Base-by-base conservation (phyloP, 805 yeast genomes). In the Diddensiella santjacobensis region DNA sequence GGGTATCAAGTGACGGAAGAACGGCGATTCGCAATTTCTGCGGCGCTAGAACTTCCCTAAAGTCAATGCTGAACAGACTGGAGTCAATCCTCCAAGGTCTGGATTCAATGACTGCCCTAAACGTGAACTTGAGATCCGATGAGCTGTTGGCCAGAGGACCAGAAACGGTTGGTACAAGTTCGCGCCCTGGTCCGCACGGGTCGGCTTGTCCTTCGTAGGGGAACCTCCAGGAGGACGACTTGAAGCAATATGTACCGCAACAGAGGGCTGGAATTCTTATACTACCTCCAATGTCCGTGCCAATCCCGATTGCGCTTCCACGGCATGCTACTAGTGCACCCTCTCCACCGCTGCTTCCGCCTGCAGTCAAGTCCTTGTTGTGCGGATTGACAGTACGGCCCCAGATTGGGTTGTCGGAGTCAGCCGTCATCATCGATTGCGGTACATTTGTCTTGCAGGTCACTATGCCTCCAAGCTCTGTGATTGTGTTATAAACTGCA, bases 61-160 rank as follows among this genome's bases (percentile, higher is more conserved):
- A 48, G 4, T 51, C 50, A 26, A 48, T 48, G 6, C 43, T 47
- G 10, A 31, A 30, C 11, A 50, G 26, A 11, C 40, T 30, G 3
- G 29, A 45, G n/a, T 47, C 52, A 10, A 29, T 22, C 11, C 15
- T 18, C 59, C 59, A 56, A 10, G 59, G 55, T 44, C 55, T 47
- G 19, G 39, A 39, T 18, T 29, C 57, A 6, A 56, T 29, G n/a
- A 45, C 40, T n/a, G 47, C 40, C 50, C 77, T 72, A 87, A 83
- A 83, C 70, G 81, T 81, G 47, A 79, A 66, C 10, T 83, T 87
- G 52, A 84, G 65, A 64, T 83, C 90, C 3, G 79, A 83, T 41
- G 81, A 68, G 3, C 77, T 65, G 56, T 83, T 72, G 3, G 86
- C 73, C 66, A 84, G 61, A 35, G 91, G 91, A 17, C 90, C 31